Percentiles rank a stretch among this genome's conserved stretches.
These are phyloP conservation scores for Boletus rubescentipes DNA, from an alignment of 768 basidiomycete species.

Conservation along the genomic window DNA sequence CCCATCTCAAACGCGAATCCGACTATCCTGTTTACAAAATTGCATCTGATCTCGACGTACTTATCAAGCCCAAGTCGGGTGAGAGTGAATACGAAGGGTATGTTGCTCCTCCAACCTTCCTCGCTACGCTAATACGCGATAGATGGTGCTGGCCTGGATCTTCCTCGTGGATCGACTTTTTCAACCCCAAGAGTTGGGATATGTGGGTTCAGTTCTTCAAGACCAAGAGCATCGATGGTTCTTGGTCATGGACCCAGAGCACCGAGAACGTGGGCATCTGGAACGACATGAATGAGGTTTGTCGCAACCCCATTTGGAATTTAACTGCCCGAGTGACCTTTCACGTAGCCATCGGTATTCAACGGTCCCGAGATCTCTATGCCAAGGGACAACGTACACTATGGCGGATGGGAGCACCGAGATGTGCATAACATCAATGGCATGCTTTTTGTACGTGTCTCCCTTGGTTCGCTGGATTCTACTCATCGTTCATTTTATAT, in stretches of 20 bases:
- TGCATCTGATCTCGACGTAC: slow-evolving; percentile 76
- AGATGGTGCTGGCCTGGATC: slow-evolving; percentile 97
- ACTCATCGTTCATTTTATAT: neutral
- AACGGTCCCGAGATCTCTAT: slow-evolving; percentile 95
- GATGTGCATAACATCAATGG: slow-evolving; percentile 98
- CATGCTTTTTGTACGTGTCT: slow-evolving; percentile 75
- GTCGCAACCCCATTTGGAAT: slow-evolving; percentile 7
- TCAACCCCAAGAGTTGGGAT: slow-evolving; percentile 85
- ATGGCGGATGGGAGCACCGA: slow-evolving; percentile 97
- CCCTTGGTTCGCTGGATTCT: neutral
- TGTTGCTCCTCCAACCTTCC: neutral
- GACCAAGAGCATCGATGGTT: slow-evolving; percentile 46
- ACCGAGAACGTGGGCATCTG: slow-evolving; percentile 88
- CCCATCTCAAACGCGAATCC: slow-evolving; percentile 84
- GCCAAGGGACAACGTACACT: slow-evolving; percentile 74
- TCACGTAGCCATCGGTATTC: slow-evolving; percentile 88
- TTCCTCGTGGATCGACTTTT: slow-evolving; percentile 96
- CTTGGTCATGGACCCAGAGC: slow-evolving; percentile 79
- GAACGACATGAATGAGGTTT: slow-evolving; percentile 99
- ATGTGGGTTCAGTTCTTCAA: slow-evolving; percentile 92
- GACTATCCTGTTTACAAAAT: slow-evolving; percentile 82
- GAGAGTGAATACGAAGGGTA: slow-evolving; percentile 84
- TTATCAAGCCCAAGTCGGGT: slow-evolving; percentile 80
- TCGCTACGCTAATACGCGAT: neutral
- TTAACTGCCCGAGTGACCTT: slow-evolving; percentile 3